phyloP scores from a whole-genome alignment of 2,329 filamentous ascomycete species.

The Fusarium luffae region DNA sequence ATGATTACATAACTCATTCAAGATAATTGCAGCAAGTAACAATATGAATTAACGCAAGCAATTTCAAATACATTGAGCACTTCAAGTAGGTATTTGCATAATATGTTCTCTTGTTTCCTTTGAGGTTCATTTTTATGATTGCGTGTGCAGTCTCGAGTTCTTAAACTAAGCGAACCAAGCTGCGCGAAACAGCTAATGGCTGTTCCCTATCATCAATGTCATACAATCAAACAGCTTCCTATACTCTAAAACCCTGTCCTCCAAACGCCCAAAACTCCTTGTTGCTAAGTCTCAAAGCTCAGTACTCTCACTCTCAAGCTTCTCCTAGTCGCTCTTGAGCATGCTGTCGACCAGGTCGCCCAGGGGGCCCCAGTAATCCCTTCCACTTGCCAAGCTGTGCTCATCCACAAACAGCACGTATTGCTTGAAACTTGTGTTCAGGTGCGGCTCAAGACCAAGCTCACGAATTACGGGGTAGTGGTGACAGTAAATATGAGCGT shows the following conservation, averaged over 20 bases:
- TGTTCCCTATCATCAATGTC: conserved; percentile 34
- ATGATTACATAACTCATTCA: conserved; percentile 45
- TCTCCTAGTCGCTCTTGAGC: conserved; percentile 83
- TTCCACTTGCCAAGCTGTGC: conserved; percentile 89
- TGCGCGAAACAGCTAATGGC: conserved; percentile 11
- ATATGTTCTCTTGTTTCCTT: background rate
- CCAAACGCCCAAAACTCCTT: conserved; percentile 39
- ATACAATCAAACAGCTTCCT: conserved; percentile 35
- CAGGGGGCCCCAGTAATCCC: conserved; percentile 96
- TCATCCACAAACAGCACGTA: conserved; percentile 99
- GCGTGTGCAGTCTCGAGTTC: background rate
- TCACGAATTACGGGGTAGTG: conserved; percentile 98
- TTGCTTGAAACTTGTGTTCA: conserved; percentile 99
- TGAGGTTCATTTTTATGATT: background rate
- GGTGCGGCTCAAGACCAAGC: conserved; percentile 92
- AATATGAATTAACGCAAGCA: background rate
- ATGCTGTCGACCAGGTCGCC: conserved; percentile 98
- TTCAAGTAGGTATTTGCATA: background rate
- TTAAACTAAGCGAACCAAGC: background rate
- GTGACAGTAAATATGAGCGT: conserved; percentile 99
- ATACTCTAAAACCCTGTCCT: conserved; percentile 15
- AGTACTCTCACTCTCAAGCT: conserved; percentile 20
- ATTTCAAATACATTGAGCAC: background rate
- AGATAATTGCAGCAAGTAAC: background rate
- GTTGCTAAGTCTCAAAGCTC: conserved; percentile 18